Base-by-base conservation (phyloP, 2,329 filamentous ascomycete genomes). In the Myriosclerotinia scirpicola region DNA sequence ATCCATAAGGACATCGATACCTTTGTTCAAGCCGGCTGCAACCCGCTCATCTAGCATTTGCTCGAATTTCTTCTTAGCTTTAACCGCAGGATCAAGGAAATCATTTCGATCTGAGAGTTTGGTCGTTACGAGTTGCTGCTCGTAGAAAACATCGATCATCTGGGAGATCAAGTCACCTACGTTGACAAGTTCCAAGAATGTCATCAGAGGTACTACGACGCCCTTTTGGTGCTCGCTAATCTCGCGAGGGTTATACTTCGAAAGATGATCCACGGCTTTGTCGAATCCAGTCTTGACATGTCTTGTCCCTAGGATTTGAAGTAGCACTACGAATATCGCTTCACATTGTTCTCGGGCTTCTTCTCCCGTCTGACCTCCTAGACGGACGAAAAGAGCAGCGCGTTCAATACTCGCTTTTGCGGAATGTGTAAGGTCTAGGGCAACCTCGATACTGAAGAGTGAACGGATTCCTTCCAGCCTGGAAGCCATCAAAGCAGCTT, bases 81-180 rank as follows among this genome's bases (percentile, higher is more conserved):
- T 90, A 42, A 91, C 90, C 0, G 93, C 92, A 26, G 93, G 90
- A 75, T 96, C 92, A 58, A 99, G 83, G 75, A 99, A 99, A 79
- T 99, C 95, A 76, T 96, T 96, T 54, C 91, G 88, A 76, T 98
- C 94, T 1, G 90, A 90, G 64, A 99, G 88, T 73, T 91, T 91
- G 17, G 90, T 86, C 0, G 87, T 85, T 7, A 93, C 87, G 38
- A 99, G 85, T 79, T 99, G 95, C 79, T 98, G 95, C 76, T 96
- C 91, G 79, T 96, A 99, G 77, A 99, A 99, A 44, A 99, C 93
- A 76, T 99, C 95, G 67, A 99, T 87, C 95, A 99, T 99, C 78
- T 99, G 95, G 68, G 96, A 92, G 73, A 99, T 99, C 67, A 99
- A 83, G 77, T 99, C 95, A 67, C 95, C 95, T 0, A 99, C 94